A percentile compares a stretch with the other conserved stretches of the same genome.
phyloP scores from a whole-genome alignment of 78 protist genomes.

The Monosiga brevicollis region DNA sequence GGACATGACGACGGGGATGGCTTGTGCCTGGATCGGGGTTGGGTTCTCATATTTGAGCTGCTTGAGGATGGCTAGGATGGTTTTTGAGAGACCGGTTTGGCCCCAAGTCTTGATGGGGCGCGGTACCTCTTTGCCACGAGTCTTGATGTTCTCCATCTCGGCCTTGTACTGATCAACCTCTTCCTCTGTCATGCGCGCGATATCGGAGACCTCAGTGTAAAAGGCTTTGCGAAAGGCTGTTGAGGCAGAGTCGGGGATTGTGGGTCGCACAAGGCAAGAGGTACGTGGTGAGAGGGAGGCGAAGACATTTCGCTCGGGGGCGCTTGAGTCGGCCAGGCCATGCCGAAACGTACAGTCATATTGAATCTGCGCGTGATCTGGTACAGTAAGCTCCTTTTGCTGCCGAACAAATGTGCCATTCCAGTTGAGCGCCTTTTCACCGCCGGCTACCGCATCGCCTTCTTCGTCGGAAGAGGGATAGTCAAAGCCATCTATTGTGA shows the following conservation, averaged over 20 bases:
- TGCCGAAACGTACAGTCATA: neutral
- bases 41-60: conserved; percentile 53
- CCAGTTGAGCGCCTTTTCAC: neutral
- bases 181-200: conserved; percentile 36
- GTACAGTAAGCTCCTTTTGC: neutral
- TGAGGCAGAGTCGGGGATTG: conserved; percentile 29
- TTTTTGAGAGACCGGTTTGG: conserved; percentile 60
- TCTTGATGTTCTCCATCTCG: conserved; percentile 41
- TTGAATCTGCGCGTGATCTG: neutral
- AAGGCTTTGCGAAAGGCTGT: conserved; percentile 67
- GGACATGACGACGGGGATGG: conserved; percentile 77
- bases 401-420: neutral
- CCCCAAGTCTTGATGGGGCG: conserved; percentile 78
- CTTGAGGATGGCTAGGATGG: conserved; percentile 1
- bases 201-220: conserved; percentile 72
- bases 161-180: conserved; percentile 5
- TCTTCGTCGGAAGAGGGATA: neutral
- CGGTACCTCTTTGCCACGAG: conserved; percentile 64
- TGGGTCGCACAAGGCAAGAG: neutral
- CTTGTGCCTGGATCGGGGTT: conserved; percentile 83
- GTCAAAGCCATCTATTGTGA: conserved; percentile 9
- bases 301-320: neutral
- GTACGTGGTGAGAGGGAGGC: neutral
- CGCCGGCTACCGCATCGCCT: neutral
- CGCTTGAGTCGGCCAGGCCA: neutral